Conservation (phyloP, 805 yeast species). For the Wickerhamiella bombiphila region DNA sequence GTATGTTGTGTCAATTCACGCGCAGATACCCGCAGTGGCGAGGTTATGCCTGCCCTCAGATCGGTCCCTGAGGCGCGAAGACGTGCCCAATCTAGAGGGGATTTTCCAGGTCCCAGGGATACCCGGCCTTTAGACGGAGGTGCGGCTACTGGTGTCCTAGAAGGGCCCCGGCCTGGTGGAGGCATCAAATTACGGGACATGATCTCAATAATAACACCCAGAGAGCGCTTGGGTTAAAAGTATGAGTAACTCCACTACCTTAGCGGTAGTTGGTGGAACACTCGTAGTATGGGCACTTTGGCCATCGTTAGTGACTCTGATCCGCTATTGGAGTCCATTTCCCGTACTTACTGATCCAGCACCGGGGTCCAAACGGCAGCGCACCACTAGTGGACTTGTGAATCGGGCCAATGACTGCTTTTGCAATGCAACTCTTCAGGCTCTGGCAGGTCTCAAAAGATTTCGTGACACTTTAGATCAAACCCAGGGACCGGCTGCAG, state of each 20-base stretch:
- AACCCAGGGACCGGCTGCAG: constrained; percentile 3
- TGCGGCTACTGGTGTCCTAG: no score
- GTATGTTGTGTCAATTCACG: constrained; percentile 49
- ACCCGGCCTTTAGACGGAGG: no score
- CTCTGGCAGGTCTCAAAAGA: constrained; percentile 19
- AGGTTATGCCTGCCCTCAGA: constrained; percentile 23
- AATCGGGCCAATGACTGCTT: constrained; percentile 83
- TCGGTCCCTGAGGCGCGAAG: constrained; percentile 34
- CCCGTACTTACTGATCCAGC: background rate
- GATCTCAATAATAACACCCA: no score
- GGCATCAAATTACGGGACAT: no score
- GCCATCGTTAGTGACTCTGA: background rate
- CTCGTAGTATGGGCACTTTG: background rate
- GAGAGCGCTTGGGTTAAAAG: no score
- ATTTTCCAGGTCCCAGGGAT: constrained; percentile 57
- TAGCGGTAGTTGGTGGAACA: background rate
- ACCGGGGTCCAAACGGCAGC: background rate
- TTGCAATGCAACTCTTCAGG: constrained; percentile 81
- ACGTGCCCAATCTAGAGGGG: constrained; percentile 78
- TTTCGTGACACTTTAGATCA: constrained; percentile 17
- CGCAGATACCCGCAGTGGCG: constrained; percentile 25
- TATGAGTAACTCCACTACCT: no score
- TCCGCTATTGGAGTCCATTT: background rate
- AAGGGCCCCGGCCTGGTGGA: no score
- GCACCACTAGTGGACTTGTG: constrained; percentile 60